Conservation (phyloP, 371 early-diverging fungal species). For the Syncephalastrum contaminatum region DNA sequence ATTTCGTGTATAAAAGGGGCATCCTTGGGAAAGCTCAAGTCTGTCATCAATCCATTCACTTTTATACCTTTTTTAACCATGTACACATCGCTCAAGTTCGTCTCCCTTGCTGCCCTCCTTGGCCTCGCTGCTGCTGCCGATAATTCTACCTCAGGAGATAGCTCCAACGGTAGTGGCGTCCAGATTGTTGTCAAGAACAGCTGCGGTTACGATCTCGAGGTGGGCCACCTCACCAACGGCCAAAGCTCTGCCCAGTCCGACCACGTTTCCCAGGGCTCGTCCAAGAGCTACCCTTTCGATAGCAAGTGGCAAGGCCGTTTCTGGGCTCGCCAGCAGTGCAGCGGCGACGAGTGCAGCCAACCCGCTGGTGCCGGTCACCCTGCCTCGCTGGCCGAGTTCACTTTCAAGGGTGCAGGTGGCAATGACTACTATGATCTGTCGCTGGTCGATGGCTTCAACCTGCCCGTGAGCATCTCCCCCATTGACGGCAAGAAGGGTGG, state of each 20-base stretch:
- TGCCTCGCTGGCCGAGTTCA: conserved; percentile 40
- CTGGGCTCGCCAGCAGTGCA: conserved; percentile 31
- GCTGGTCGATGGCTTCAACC: conserved; percentile 41
- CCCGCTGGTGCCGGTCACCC: conserved; percentile 15
- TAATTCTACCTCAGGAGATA: too few relatives aligned
- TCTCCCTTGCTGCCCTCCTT: too few relatives aligned
- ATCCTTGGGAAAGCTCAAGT: too few relatives aligned
- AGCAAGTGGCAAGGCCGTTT: conserved; percentile 37
- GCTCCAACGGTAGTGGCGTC: conserved; percentile 10
- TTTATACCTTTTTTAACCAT: background rate
- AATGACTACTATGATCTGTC: conserved; percentile 39
- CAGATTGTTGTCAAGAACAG: conserved; percentile 40
- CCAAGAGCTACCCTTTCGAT: conserved; percentile 18
- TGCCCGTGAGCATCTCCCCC: conserved; percentile 35
- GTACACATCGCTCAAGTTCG: conserved; percentile 2
- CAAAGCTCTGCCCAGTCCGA: conserved; percentile 4
- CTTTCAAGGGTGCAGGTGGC: conserved; percentile 23
- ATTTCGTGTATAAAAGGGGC: too few relatives aligned
- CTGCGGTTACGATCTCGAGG: conserved; percentile 24
- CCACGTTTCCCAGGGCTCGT: conserved; percentile 17
- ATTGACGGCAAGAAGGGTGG: conserved; percentile 14
- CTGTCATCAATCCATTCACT: too few relatives aligned
- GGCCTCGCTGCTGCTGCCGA: too few relatives aligned
- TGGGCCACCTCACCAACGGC: conserved; percentile 36
- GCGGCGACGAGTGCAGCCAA: conserved; percentile 15